Base-by-base conservation (phyloP, 2,329 filamentous ascomycete species). In the Ascomycota sp. region DNA sequence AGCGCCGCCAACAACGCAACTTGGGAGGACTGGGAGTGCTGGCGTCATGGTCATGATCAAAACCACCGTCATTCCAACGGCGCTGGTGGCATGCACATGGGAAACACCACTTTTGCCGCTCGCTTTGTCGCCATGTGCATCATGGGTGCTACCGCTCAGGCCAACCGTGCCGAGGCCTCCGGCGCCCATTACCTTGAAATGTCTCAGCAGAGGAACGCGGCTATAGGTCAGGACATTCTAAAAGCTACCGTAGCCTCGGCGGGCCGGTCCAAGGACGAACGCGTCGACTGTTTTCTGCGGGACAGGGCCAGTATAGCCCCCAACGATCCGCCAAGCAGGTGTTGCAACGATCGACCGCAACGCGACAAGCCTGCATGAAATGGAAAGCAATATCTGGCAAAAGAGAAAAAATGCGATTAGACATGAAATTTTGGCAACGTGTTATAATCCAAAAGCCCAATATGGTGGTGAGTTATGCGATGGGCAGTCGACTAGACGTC, bases 1-100 rank as follows among this genome's bases (percentile, higher is more conserved):
- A 64, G 52, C 32, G 50, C 66, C 9, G 63, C 62, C 30, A 53
- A 55, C 40, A 95, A 95, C 48, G 89, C 82, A 1, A 95, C 89
- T 0, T 98, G 89, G 89, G 89, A 98, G 48, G 89, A 98, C 49
- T 94, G 85, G 85, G 81, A 93, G 55, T 64, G 63, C 27, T 92
- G 77, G 74, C 66, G 79, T 41, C 59, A 69, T 22, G 50, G 61
- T 49, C 46, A 59, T 44, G 50, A 60, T 29, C 56, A 60, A 40
- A 44, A 43, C 43, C 48, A 48, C 37, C 56, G 52, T 38, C 53
- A 62, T 37, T 65, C 65, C 0, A 41, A 73, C n/a, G n/a, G n/a
- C n/a, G n/a, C n/a, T n/a, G n/a, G n/a, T n/a, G n/a, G n/a, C n/a
- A n/a, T n/a, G 30, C 78, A 72, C 51, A 72, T 86, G 53, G 79